These are phyloP conservation scores for Aureobasidium sp. DNA, from an alignment of 2,329 filamentous ascomycete genomes.

Conservation along the genomic window DNA sequence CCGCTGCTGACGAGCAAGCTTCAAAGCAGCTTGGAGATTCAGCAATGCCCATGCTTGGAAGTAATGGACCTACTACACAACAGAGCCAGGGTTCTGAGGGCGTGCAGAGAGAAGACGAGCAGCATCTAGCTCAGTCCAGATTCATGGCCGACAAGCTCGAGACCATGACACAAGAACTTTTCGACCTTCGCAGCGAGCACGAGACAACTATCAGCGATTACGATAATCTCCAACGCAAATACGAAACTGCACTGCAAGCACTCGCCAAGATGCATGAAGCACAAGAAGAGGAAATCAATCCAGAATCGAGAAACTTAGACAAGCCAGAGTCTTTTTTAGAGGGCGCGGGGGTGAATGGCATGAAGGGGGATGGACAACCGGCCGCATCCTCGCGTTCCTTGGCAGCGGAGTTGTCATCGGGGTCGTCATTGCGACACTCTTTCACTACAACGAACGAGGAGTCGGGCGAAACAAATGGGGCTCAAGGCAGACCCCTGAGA, in stretches of 20 bases:
- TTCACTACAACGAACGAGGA: conserved; percentile 25
- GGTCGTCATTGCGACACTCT: conserved; percentile 55
- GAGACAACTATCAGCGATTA: conserved; percentile 76
- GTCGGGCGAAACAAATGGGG: conserved; percentile 53
- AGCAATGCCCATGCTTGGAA: neutral
- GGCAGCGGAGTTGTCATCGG: conserved; percentile 88
- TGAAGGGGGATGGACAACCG: conserved; percentile 60
- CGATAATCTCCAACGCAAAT: conserved; percentile 76
- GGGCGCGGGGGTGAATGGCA: conserved; percentile 62
- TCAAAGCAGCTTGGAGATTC: neutral
- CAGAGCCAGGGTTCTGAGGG: neutral
- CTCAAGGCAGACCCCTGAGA: conserved; percentile 40
- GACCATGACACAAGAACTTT: conserved; percentile 80
- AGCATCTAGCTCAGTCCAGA: conserved; percentile 56
- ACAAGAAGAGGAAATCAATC: conserved; percentile 54
- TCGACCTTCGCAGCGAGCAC: conserved; percentile 85
- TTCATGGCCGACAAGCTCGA: conserved; percentile 92
- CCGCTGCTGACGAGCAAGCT: neutral
- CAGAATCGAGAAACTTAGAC: conserved; percentile 38
- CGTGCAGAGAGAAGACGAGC: neutral
- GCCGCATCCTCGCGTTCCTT: conserved; percentile 78
- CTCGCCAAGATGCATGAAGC: conserved; percentile 79
- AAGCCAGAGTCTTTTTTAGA: conserved; percentile 80
- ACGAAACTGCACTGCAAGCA: conserved; percentile 77
- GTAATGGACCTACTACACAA: neutral